Evolutionary conservation across 2,329 filamentous ascomycete genomes (phyloP), one percentile per base, ranked within the genome.

Genomic region (Aspergillus hiratsukae): DNA sequence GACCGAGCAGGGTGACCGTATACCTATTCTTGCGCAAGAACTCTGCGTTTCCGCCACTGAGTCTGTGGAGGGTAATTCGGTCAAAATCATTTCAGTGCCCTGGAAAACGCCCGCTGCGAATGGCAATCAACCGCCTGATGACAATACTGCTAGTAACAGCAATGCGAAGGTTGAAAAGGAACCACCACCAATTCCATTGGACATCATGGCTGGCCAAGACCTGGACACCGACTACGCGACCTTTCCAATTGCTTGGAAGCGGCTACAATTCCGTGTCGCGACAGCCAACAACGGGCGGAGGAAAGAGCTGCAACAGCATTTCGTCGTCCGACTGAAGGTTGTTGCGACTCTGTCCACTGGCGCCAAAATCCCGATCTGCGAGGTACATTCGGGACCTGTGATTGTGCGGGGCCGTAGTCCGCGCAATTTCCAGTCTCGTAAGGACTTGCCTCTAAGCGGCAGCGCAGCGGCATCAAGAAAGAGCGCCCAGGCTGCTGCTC

Each of bases 241-340:
- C 48, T 96, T 96, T 66, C 92, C 92, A 4, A 92, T 97, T 61
- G 90, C 91, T 49, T 97, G 93, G 91, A 91, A 94, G 66, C 84
- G 93, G 56, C 77, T 97, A 59, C 93, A 97, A 68, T 97, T 97
- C 70, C 83, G 93, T 66, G 96, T 93, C 72, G 93, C 93, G 19
- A 97, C 93, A 8, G 93, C 93, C 55, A 97, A 97, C 76, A 97
- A 97, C 71, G 93, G 93, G 10, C 86, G 93, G 58, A 83, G 93
- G 60, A 96, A 96, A 77, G 93, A 97, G 72, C 82, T 97, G 48
- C 93, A 97, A 71, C 93, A 97, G 70, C 93, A 97, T 76, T 97
- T 97, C 73, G 87, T 96, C 10, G 82, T 97, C 56, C 88, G 91
- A 61, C 78, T 97, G 52, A 96, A 93, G 73, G 87, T 96, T 9